These are phyloP conservation scores for Phymatotrichopsis omnivora DNA, from an alignment of 2,329 filamentous ascomycete species.

Conservation along the genomic window DNA sequence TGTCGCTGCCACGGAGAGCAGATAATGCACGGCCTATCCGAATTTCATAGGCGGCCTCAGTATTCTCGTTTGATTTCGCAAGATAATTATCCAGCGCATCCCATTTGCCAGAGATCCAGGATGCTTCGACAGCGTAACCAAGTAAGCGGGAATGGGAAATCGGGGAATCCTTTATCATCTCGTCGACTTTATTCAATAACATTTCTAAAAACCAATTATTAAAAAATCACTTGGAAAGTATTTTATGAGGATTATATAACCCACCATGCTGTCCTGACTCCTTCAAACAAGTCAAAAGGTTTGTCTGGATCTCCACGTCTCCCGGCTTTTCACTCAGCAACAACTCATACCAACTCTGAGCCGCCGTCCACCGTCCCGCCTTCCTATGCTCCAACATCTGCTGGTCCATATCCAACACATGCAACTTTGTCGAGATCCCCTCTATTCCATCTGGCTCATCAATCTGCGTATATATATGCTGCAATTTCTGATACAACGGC, in stretches of 20 bases:
- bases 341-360: conserved; percentile 96
- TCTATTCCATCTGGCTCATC: conserved; percentile 96
- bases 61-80: conserved; percentile 38
- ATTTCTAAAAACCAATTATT: conserved; percentile 48
- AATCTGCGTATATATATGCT: conserved; percentile 93
- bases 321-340: conserved; percentile 69
- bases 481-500: conserved; percentile 63
- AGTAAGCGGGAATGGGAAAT: conserved; percentile 51
- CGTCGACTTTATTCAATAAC: conserved; percentile 75
- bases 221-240: neutral
- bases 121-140: conserved; percentile 79
- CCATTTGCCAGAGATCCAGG: conserved; percentile 84
- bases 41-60: conserved; percentile 64
- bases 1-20: conserved; percentile 47
- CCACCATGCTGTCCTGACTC: conserved; percentile 91
- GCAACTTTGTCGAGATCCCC: conserved; percentile 79
- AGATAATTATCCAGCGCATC: conserved; percentile 60
- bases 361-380: conserved; percentile 84
- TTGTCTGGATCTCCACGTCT: conserved; percentile 66
- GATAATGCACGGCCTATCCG: conserved; percentile 60
- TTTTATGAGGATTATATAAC: conserved; percentile 25
- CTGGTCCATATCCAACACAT: conserved; percentile 81
- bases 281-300: conserved; percentile 77
- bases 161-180: conserved; percentile 46
- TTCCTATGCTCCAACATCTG: conserved; percentile 89